Percentiles rank a stretch among this genome's conserved stretches.
Conservation (phyloP, 1,284 basidiomycete species). For the Testicularia cyperi region DNA sequence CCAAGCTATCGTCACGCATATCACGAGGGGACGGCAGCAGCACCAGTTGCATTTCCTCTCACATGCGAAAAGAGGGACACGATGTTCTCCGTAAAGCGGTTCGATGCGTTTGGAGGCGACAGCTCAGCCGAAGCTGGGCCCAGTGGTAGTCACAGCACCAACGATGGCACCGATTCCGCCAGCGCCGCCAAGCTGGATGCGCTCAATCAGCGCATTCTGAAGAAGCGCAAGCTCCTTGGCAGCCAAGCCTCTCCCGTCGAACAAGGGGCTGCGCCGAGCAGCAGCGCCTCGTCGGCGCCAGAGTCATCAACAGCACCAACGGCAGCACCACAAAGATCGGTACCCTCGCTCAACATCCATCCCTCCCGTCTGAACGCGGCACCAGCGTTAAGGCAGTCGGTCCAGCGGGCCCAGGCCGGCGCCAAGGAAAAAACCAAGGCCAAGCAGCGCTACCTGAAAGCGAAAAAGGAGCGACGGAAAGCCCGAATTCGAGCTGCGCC, state of each 20-base stretch:
- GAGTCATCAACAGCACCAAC: slow-evolving; percentile 4
- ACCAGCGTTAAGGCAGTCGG: slow-evolving; percentile 31
- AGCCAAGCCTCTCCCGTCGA: slow-evolving; percentile 2
- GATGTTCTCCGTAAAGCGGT: slow-evolving; percentile 49
- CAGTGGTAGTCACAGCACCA: no score
- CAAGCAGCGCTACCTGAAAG: slow-evolving; percentile 54
- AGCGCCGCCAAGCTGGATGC: slow-evolving; percentile 35
- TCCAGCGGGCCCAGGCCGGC: slow-evolving; percentile 23
- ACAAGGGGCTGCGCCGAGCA: no score
- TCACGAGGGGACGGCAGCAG: no score
- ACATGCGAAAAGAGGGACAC: no score
- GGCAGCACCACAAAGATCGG: background rate
- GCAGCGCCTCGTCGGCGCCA: background rate
- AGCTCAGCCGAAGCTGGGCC: no score
- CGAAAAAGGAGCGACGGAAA: slow-evolving; percentile 54
- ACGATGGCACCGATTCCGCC: slow-evolving; percentile 2
- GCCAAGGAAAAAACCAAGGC: slow-evolving; percentile 53
- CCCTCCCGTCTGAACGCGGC: slow-evolving; percentile 43
- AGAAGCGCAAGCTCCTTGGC: slow-evolving; percentile 26
- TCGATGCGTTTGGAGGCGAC: slow-evolving; percentile 36
- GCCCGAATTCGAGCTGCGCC: slow-evolving; percentile 38
- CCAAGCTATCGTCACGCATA: no score
- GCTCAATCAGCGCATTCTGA: slow-evolving; percentile 36
- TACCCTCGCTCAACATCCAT: slow-evolving; percentile 37
- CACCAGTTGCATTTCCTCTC: no score